These are phyloP conservation scores for Lachancea dasiensis DNA, from an alignment of 805 yeast genomes.

Conservation along the genomic window DNA sequence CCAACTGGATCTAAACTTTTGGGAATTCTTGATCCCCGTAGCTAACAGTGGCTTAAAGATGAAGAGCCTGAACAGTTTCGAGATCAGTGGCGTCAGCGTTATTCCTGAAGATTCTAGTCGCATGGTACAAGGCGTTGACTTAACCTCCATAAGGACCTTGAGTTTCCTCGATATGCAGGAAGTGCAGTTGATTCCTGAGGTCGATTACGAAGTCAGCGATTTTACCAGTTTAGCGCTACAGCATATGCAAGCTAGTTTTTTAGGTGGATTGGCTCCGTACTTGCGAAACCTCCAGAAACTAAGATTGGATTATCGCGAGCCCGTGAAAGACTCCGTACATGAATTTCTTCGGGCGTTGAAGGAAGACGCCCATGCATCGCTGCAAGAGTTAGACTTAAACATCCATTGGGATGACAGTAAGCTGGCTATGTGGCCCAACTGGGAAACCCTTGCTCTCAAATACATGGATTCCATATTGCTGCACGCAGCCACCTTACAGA, in stretches of 20 bases:
- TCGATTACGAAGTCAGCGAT: conserved; percentile 14
- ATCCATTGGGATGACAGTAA: conserved; percentile 38
- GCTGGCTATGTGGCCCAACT: conserved; percentile 18
- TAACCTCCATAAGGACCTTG: conserved; percentile 22
- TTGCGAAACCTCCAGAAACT: conserved; percentile 28
- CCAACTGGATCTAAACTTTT: conserved; percentile 8
- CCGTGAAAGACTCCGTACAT: conserved; percentile 37
- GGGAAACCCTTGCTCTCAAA: conserved; percentile 18
- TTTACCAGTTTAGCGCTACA: conserved; percentile 9
- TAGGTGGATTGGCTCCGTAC: conserved; percentile 23
- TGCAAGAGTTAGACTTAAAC: conserved; percentile 37
- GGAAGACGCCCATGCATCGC: conserved; percentile 6
- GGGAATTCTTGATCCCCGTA: conserved; percentile 9
- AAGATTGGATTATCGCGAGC: conserved; percentile 39
- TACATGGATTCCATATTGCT: conserved; percentile 18
- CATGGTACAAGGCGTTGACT: conserved; percentile 1
- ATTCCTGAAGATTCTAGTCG: conserved; percentile 6
- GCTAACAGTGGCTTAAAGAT: conserved; percentile 1
- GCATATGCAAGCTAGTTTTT: conserved; percentile 23
- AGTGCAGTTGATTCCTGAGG: conserved; percentile 21
- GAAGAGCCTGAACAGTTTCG: conserved; percentile 3
- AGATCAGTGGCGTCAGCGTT: conserved; percentile 7
- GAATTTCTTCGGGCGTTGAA: conserved; percentile 28
- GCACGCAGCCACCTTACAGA: conserved; percentile 22
- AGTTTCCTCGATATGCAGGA: conserved; percentile 36